These are phyloP conservation scores for Pleurotus platypus DNA, from an alignment of 768 basidiomycete species.

Conservation along the genomic window DNA sequence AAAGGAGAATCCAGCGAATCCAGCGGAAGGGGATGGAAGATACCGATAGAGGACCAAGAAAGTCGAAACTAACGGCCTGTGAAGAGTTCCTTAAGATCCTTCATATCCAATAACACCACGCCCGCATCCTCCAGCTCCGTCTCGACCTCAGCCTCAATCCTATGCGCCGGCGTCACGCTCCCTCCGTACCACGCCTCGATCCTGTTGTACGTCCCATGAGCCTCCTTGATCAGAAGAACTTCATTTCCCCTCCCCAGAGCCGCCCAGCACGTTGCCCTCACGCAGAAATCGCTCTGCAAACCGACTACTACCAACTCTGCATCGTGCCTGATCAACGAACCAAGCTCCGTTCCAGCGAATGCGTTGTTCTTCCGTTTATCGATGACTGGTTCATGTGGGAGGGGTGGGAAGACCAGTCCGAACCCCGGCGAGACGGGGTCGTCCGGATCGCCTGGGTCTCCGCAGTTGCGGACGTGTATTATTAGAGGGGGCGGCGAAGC, in stretches of 20 bases:
- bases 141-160: conserved; percentile 59
- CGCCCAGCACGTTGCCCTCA: conserved; percentile 56
- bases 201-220: conserved; percentile 68
- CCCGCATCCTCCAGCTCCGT: conserved; percentile 68
- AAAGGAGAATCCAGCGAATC: too few relatives aligned
- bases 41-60: too few relatives aligned
- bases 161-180: conserved; percentile 45
- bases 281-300: conserved; percentile 64
- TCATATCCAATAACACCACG: conserved; percentile 63
- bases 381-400: conserved; percentile 47
- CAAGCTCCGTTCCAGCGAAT: conserved; percentile 56
- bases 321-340: conserved; percentile 41
- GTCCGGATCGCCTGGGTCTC: conserved; percentile 59
- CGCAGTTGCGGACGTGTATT: conserved; percentile 66
- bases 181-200: conserved; percentile 60
- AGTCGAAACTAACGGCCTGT: conserved; percentile 38
- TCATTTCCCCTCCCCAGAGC: conserved; percentile 63
- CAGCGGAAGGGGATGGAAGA: too few relatives aligned
- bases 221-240: conserved; percentile 58
- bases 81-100: conserved; percentile 57
- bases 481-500: conserved; percentile 49
- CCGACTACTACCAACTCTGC: conserved; percentile 67
- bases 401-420: conserved; percentile 55
- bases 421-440: conserved; percentile 54
- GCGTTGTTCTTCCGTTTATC: conserved; percentile 74